Evolutionary conservation across 1,284 basidiomycete genomes (phyloP), one percentile per base, ranked within the genome.

Genomic region (Rhodotorula glutinis): DNA sequence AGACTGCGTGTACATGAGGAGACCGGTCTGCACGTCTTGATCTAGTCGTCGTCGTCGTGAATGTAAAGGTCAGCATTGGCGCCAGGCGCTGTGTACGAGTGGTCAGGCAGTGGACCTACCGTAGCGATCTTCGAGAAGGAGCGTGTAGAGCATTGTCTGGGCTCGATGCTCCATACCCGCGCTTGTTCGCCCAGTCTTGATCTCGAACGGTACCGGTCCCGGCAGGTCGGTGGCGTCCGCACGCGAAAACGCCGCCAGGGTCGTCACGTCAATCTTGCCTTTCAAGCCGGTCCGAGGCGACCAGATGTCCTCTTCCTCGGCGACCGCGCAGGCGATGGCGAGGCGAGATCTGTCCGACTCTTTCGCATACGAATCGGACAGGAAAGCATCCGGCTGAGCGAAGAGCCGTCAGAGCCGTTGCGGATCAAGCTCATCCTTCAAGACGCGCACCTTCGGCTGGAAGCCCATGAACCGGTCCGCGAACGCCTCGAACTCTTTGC

Each of bases 231-330:
- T 56, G 0, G 69, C 74, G 13, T 27, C 25, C 4, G 71, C 72
- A 67, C 57, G 74, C 57, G 59, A 84, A 14, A 85, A 78, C 43
- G 91, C 83, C 17, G 85, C 78, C 0, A 85, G 85, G 0, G 97
- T 86, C 7, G 89, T 92, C 0, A 90, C 94, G 75, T 99, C 95
- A 25, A 98, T 82, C 79, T 97, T 98, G 29, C 95, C 96, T 78
- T 95, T 97, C 49, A 99, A 82, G 1, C 95, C 96, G 76, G 90
- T 96, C 17, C 87, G 89, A 0, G 96, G 94, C 0, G 91, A 94
- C 89, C 92, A 96, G 68, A 98, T 95, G 73, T 98, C 94, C 78
- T 98, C 95, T 81, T 98, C 96, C 51, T 96, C 85, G 66, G 93
- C 93, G 69, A 90, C 84, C 3, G 93, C 78, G 30, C 86, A 82